Evolutionary conservation across 1,139 yeast species (phyloP), one percentile per base, ranked within the genome.

Genomic region (Yamadazyma triangularis): DNA sequence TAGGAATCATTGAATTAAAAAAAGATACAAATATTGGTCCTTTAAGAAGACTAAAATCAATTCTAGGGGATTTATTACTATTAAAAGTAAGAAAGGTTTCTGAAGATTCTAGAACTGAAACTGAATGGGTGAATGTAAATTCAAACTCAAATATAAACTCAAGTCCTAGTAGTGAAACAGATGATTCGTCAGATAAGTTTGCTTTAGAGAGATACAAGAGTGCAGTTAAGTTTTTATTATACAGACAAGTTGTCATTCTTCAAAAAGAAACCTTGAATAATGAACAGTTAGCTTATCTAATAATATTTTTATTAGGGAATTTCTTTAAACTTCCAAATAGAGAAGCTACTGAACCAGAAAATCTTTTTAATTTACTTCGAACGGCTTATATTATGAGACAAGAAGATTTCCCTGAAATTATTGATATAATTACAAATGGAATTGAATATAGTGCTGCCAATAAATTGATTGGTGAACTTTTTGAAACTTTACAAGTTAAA

Each of bases 241-340:
- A 71, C 36, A 57, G 72, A 23, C 79, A 73, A 40, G 56, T 63
- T 13, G 49, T 60, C 1, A 47, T 71, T 9, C 59, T 73, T 33
- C 51, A 55, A 10, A 47, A 44, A 5, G 64, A 57, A 2, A 50
- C 58, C 2, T 41, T 70, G 16, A 50, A 52, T 23, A 51, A 50
- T 32, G 56, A 54, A 22, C 56, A 53, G 22, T 38, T 67, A 9
- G 52, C 62, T 1, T 53, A 55, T 22, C 35, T 70, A 4, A 41
- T 70, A 5, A 50, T 51, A 6, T 37, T 64, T 4, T 27, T 66
- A 1, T 34, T 66, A 28, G 72, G 70, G 0, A 37, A 37, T 10
- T 54, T 54, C 21, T 47, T 63, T 28, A 51, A 48, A 25, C 29
- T 55, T 11, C 38, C 41, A 4, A 35, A 34, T 3, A 56, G 54